A percentile compares a stretch with the other conserved stretches of the same genome.
phyloP scores from a whole-genome alignment of 2,329 filamentous ascomycete genomes.

The Curvularia spicifera region DNA sequence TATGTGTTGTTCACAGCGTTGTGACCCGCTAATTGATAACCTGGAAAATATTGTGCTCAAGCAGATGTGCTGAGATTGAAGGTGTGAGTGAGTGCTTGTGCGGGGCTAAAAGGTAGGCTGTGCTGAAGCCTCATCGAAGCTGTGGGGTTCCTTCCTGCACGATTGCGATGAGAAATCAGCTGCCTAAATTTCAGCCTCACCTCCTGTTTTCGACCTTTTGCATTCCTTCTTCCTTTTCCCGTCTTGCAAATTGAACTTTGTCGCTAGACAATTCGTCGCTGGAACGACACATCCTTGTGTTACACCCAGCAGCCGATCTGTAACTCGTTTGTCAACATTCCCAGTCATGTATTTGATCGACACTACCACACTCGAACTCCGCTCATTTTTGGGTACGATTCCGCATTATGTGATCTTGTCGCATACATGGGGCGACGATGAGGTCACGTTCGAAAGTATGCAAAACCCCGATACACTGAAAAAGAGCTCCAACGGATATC shows the following conservation, averaged over 20 bases:
- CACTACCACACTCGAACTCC: not conserved
- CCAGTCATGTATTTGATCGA: not conserved
- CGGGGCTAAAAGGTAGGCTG: not conserved
- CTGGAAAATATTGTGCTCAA: not conserved
- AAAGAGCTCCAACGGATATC: not conserved
- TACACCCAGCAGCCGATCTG: not conserved
- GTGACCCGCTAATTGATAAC: too few species aligned
- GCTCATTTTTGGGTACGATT: not conserved
- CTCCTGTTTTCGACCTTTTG: not conserved
- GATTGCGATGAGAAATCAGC: not conserved
- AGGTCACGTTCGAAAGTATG: not conserved
- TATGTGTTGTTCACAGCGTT: not conserved
- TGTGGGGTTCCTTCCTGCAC: not conserved
- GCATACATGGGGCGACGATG: not conserved
- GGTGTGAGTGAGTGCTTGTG: not conserved
- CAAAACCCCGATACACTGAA: not conserved
- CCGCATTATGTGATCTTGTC: not conserved
- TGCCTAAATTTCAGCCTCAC: not conserved
- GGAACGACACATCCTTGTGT: not conserved
- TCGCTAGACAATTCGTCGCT: not conserved
- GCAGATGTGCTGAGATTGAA: not conserved
- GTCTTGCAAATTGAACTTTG: not conserved
- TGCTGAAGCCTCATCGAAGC: not conserved
- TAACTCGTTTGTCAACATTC: not conserved
- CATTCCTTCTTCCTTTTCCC: not conserved